A percentile compares a stretch with the other conserved stretches of the same genome.
Evolutionary conservation across 2,329 filamentous ascomycete genomes (phyloP).

Genomic region (Penicillium italicum): DNA sequence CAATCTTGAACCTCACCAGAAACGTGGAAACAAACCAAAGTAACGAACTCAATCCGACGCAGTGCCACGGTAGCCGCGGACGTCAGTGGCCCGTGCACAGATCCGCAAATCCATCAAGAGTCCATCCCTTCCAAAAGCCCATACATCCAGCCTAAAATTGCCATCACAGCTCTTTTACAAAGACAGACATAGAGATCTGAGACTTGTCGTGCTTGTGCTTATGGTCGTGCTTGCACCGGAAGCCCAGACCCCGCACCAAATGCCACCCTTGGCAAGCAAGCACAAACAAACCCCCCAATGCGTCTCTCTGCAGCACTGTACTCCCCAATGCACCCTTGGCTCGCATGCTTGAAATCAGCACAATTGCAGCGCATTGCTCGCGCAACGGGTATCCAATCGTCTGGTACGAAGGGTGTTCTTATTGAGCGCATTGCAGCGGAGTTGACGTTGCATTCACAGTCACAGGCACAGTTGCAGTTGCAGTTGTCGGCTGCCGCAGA

Average conservation of each 20-base stretch:
- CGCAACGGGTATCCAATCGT: constrained; percentile 56
- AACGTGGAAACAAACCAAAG: neutral
- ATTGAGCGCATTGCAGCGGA: constrained; percentile 46
- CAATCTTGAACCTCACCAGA: neutral
- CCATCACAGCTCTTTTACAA: neutral
- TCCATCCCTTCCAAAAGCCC: neutral
- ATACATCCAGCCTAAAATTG: neutral
- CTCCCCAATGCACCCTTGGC: constrained; percentile 24
- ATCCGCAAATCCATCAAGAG: constrained; percentile 4
- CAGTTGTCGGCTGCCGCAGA: neutral
- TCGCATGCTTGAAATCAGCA: constrained; percentile 47
- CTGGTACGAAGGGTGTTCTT: constrained; percentile 59
- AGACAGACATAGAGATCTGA: neutral
- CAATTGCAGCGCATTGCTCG: constrained; percentile 59
- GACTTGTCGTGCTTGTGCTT: neutral
- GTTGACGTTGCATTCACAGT: constrained; percentile 11
- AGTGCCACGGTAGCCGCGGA: neutral
- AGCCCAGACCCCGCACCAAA: neutral
- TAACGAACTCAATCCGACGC: neutral
- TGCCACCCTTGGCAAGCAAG: neutral
- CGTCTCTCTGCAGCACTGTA: constrained; percentile 5
- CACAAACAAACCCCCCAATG: constrained; percentile 8
- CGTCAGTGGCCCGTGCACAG: constrained; percentile 12
- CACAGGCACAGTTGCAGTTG: neutral
- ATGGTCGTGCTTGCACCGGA: neutral